Conservation (phyloP, 495 filamentous ascomycete genomes). For the Hypoxylon perforatum region DNA sequence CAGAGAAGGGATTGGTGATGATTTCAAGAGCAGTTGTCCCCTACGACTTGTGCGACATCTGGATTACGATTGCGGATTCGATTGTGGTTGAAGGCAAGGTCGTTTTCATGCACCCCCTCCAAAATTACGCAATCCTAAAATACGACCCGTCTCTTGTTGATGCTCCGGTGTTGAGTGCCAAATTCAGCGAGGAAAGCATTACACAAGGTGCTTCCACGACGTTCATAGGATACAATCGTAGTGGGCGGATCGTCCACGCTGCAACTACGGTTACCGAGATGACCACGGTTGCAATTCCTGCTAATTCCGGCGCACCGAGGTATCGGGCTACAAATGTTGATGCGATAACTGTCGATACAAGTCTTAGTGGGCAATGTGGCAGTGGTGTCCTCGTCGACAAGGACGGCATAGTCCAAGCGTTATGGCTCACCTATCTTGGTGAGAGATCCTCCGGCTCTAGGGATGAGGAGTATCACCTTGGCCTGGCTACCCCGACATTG, state of each 20-base stretch:
- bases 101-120: constrained; percentile 96
- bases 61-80: constrained; percentile 93
- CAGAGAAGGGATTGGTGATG: constrained; percentile 92
- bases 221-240: constrained; percentile 97
- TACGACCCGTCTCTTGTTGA: constrained; percentile 94
- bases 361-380: constrained; percentile 89
- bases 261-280: constrained; percentile 97
- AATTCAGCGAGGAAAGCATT: constrained; percentile 80
- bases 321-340: constrained; percentile 97
- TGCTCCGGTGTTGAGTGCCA: constrained; percentile 90
- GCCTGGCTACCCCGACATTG: constrained; percentile 87
- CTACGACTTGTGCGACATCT: constrained; percentile 96
- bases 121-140: constrained; percentile 95
- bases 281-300: constrained; percentile 95
- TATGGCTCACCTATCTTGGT: constrained; percentile 97
- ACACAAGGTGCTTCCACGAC: constrained; percentile 90
- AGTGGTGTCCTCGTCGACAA: constrained; percentile 90
- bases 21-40: constrained; percentile 94
- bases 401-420: constrained; percentile 89
- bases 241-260: constrained; percentile 89
- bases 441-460: constrained; percentile 85
- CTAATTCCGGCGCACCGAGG: constrained; percentile 88
- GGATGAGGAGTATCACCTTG: constrained; percentile 97
- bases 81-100: constrained; percentile 94
- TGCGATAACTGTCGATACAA: constrained; percentile 96